Base-by-base conservation (phyloP, 2,329 filamentous ascomycete genomes). In the Colletotrichum higginsianum region DNA sequence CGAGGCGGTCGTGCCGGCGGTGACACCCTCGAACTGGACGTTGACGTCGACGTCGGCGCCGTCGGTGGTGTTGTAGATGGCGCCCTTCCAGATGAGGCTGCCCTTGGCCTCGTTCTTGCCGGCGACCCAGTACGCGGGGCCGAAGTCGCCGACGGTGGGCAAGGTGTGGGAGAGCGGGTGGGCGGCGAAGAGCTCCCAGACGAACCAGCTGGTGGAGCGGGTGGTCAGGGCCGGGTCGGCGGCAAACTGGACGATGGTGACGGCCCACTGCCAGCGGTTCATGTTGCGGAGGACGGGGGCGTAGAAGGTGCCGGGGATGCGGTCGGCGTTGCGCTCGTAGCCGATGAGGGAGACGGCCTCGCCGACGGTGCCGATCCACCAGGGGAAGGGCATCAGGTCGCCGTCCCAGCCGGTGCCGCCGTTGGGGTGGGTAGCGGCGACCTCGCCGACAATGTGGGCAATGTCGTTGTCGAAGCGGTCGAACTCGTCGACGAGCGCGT, bases 301-400 rank as follows among this genome's bases (percentile, higher is more conserved):
- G 81, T 88, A 89, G 63, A 85, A 82, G 0, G 86, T 85, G 8
- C 87, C 88, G 2, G 86, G 84, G 55, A 91, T 85, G 23, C 86
- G 84, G 75, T 91, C 88, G 4, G 85, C 84, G 79, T 93, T 93
- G 67, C 91, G 85, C 83, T 93, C 91, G 40, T 89, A 88, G 21
- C 90, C 88, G 73, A 93, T 84, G 18, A 92, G 82, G 66, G 87
- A 90, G n/a, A 93, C 84, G 30, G 89, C 90, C 77, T 93, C 91
- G 16, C 86, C 87, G 3, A 93, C 88, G 11, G 87, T 84, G 35
- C 89, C 90, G 61, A 88, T 87, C 89, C 87, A 88, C 83, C 85
- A 89, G 1, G 85, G 87, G 74, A 84, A 88, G 46, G 81, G 78
- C 75, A 82, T 83, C 60, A 86, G 83, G 16, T 83, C 75, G 3